phyloP scores from a whole-genome alignment of 2,329 filamentous ascomycete species.

The Cryphonectria carpinicola region DNA sequence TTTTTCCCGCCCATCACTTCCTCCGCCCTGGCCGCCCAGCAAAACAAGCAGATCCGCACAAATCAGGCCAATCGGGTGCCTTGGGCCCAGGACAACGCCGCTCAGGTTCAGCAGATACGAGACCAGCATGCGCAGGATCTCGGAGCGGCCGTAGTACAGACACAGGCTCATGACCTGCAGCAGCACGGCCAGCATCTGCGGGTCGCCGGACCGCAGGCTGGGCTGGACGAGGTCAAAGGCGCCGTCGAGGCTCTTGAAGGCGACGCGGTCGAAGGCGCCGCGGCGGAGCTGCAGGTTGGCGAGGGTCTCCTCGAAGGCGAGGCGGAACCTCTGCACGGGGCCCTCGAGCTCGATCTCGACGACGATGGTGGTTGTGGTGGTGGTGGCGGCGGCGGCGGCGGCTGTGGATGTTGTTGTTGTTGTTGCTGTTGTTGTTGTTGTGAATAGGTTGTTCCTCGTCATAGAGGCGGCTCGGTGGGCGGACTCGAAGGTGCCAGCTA shows the following conservation, averaged over 20 bases:
- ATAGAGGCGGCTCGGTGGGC: too few relatives aligned
- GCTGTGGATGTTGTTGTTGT: not conserved
- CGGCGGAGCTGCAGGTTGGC: slow-evolving; percentile 19
- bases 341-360: slow-evolving; percentile 21
- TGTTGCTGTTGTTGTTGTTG: too few relatives aligned
- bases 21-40: not conserved
- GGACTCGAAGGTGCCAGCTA: slow-evolving; percentile 13
- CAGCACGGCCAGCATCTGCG: slow-evolving; percentile 15
- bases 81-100: slow-evolving; percentile 9
- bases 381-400: not conserved
- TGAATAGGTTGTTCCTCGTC: not conserved
- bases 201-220: slow-evolving; percentile 14
- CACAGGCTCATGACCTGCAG: slow-evolving; percentile 21
- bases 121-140: slow-evolving; percentile 21
- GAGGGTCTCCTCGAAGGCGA: slow-evolving; percentile 23
- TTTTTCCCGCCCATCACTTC: not conserved
- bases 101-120: slow-evolving; percentile 21
- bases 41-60: slow-evolving; percentile 8
- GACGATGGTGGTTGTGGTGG: too few relatives aligned
- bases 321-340: slow-evolving; percentile 17
- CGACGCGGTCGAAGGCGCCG: slow-evolving; percentile 14
- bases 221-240: slow-evolving; percentile 19
- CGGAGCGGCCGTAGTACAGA: slow-evolving; percentile 16
- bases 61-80: slow-evolving; percentile 13
- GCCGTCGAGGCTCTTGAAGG: slow-evolving; percentile 20